Evolutionary conservation across 139 green algal genomes (phyloP).

Genomic region (Tetraselmis striata): DNA sequence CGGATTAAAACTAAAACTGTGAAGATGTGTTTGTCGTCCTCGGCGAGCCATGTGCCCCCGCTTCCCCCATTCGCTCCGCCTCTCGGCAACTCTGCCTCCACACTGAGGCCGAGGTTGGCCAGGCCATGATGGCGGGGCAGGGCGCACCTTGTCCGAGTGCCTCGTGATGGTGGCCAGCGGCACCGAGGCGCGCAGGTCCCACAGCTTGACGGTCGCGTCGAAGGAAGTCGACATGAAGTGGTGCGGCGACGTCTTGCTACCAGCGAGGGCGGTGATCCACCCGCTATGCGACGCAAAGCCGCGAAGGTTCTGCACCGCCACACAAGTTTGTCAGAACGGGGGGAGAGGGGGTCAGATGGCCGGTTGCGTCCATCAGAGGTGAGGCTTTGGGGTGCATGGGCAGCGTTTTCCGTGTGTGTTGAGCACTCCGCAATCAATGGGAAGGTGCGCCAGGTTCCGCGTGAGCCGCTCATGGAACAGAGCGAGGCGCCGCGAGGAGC

Average conservation of each 20-base stretch:
- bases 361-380: constrained; percentile 37
- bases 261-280: constrained; percentile 64
- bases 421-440: constrained; percentile 61
- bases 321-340: constrained; percentile 41
- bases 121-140: too few species aligned
- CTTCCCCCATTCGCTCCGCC: not conserved
- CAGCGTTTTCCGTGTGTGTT: constrained; percentile 56
- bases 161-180: constrained; percentile 50
- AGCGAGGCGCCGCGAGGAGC: too few species aligned
- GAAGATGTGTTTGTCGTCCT: not conserved
- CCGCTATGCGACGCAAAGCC: constrained; percentile 39
- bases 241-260: constrained; percentile 48
- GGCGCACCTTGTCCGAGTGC: constrained; percentile 39
- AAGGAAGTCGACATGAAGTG: constrained; percentile 56
- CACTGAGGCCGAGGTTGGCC: too few species aligned
- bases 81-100: not conserved
- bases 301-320: not conserved
- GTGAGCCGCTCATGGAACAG: not conserved
- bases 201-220: constrained; percentile 52
- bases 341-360: constrained; percentile 52
- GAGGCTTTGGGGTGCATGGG: constrained; percentile 58
- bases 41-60: not conserved
- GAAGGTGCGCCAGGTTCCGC: constrained; percentile 22
- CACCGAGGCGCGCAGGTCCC: constrained; percentile 46
- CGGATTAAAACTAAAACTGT: not conserved